Evolutionary conservation across 768 basidiomycete genomes (phyloP), one percentile per base, ranked within the genome.

Genomic region (Suillus lakei): DNA sequence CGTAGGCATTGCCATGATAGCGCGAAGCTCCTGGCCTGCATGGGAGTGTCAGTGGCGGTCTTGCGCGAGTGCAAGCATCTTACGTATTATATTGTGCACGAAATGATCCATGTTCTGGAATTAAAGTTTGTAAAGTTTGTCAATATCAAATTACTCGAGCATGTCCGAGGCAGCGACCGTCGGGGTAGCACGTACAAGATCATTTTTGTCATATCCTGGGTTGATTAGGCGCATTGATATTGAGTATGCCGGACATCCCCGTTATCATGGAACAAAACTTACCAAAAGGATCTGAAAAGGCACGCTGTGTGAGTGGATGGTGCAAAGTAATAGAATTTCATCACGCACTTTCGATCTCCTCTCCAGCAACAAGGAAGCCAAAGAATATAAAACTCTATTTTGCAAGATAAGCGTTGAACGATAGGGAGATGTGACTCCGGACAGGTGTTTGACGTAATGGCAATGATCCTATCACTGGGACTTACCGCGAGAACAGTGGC

Each of bases 361-460:
- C 89, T 51, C 89, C 89, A 34, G 89, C 88, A 56, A 88, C 88
- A 65, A 91, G 74, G 78, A 91, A 91, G 9, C 90, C 90, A 72
- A 90, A 90, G 81, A 89, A 91, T 64, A 89, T 81, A 74, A 91
- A 91, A 69, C 82, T 82, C 85, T 89, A 46, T 23, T 53, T 41
- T 36, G 32, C 68, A 61, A 60, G 34, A 60, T 63, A 64, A 44
- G 41, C 53, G 61, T 44, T 28, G 51, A 15, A 28, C 9, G 50
- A 30, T 51, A 21, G 32, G 64, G 39, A 67, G 16, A 46, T 18
- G 43, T 3, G 21, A 54, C 12, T 23, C 32, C 60, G 26, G 28
- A 4, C 32, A 23, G 50, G 51, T 18, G 34, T 55, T 30, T 18
- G 8, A 34, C 48, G 15, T 7, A 30, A 59, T 50, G 50, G 8